These are phyloP conservation scores for Gnomoniopsis smithogilvyi DNA, from an alignment of 2,329 filamentous ascomycete species.

Conservation along the genomic window DNA sequence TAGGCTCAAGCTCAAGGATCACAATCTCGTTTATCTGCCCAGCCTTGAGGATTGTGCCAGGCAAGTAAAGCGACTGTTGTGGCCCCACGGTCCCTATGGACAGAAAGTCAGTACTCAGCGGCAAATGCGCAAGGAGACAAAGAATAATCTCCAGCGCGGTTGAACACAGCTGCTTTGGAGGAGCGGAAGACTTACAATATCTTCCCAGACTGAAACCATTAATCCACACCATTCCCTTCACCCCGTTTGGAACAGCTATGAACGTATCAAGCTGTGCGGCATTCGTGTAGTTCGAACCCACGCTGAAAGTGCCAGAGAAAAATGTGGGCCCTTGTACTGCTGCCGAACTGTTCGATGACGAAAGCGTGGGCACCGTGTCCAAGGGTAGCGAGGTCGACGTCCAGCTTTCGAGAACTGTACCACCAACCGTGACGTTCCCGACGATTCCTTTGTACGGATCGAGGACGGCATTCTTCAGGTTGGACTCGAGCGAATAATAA, in stretches of 20 bases:
- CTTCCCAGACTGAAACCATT: conserved; percentile 15
- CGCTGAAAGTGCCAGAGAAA: conserved; percentile 6
- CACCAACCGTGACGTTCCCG: conserved; percentile 38
- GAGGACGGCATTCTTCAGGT: conserved; percentile 30
- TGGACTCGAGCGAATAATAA: conserved; percentile 25
- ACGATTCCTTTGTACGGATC: conserved; percentile 46
- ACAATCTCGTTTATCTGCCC: conserved; percentile 16
- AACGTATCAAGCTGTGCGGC: conserved; percentile 14
- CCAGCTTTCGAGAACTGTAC: not conserved
- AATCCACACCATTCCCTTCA: conserved; percentile 15
- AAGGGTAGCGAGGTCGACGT: conserved; percentile 5
- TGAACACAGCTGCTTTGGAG: no score
- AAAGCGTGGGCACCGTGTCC: not conserved
- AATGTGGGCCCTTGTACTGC: not conserved
- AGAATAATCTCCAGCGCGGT: no score
- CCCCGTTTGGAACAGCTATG: conserved; percentile 10
- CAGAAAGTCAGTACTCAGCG: not conserved
- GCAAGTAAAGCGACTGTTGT: conserved; percentile 13
- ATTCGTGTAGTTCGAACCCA: not conserved
- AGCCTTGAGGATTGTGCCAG: conserved; percentile 6
- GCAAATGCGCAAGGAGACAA: not conserved
- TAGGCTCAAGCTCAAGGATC: conserved; percentile 15
- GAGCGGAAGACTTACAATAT: conserved; percentile 9
- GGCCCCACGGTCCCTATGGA: not conserved
- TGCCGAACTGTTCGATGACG: not conserved